phyloP scores from a whole-genome alignment of 495 filamentous ascomycete species.

The Penicillium egyptiacum region DNA sequence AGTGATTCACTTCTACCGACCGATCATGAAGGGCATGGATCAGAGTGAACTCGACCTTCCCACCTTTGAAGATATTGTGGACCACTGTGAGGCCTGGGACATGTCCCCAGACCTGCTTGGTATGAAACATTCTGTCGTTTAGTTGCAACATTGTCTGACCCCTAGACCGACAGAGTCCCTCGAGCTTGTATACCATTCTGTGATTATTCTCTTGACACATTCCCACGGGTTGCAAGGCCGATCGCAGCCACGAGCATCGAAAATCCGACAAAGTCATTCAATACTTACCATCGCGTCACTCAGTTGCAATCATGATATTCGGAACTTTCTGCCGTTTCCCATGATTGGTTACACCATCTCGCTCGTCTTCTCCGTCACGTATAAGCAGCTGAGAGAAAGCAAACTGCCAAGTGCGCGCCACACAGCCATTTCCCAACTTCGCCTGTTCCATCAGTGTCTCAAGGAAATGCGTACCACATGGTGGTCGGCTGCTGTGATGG shows the following conservation, averaged over 20 bases:
- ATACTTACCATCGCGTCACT: conserved; percentile 20
- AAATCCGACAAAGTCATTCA: conserved; percentile 22
- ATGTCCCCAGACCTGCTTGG: conserved; percentile 11
- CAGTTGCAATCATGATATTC: conserved; percentile 13
- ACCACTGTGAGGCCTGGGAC: conserved; percentile 15
- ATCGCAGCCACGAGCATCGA: conserved; percentile 13
- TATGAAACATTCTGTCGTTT: conserved; percentile 3
- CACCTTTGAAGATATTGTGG: conserved; percentile 57
- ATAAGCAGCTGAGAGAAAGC: conserved; percentile 22
- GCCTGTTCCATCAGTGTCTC: conserved; percentile 20
- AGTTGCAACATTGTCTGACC: conserved; percentile 3
- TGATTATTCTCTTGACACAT: conserved; percentile 22
- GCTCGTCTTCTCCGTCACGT: conserved; percentile 26
- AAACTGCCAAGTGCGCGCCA: conserved; percentile 17
- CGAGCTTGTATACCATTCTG: conserved; percentile 25
- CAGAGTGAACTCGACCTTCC: conserved; percentile 52
- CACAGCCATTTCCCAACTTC: conserved; percentile 18
- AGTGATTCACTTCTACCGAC: conserved; percentile 62
- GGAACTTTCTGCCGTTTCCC: conserved; percentile 19
- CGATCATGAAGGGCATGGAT: conserved; percentile 29
- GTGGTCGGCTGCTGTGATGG: conserved; percentile 31
- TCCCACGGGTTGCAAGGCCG: conserved; percentile 25
- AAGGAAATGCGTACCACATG: conserved; percentile 20
- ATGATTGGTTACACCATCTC: conserved; percentile 26
- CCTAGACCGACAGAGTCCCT: conserved; percentile 12